phyloP scores from a whole-genome alignment of 164 flowering plant species.

The Liquidambar formosana region DNA sequence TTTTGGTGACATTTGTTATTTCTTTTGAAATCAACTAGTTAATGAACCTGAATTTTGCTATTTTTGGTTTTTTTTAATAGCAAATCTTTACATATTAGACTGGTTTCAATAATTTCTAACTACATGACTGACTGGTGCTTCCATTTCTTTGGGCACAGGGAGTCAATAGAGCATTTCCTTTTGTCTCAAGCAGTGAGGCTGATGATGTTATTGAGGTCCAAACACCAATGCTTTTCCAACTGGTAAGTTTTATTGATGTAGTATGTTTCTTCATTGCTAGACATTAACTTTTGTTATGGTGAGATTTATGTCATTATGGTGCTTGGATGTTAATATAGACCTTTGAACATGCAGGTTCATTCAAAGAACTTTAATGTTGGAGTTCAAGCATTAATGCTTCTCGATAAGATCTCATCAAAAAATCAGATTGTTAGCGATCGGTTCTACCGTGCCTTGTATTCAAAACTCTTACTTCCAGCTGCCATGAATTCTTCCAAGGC shows the following conservation, averaged over 20 bases:
- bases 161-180: constrained; percentile 96
- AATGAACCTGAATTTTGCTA: no score
- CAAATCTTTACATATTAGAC: no score
- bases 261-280: background rate
- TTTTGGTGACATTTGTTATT: no score
- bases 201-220: constrained; percentile 84
- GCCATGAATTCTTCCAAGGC: constrained; percentile 94
- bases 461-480: constrained; percentile 85
- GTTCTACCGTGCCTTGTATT: constrained; percentile 89
- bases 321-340: background rate
- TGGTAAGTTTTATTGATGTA: constrained; percentile 45
- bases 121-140: background rate
- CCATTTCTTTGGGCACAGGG: constrained; percentile 50
- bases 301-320: background rate
- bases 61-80: no score
- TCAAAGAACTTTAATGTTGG: constrained; percentile 94
- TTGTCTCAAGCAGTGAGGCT: constrained; percentile 73
- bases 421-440: constrained; percentile 92
- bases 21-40: no score
- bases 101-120: no score
- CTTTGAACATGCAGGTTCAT: constrained; percentile 70
- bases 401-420: constrained; percentile 85
- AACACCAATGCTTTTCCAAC: constrained; percentile 84
- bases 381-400: constrained; percentile 94
- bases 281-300: background rate